phyloP scores from a whole-genome alignment of 306 rosid species.

The Corylus heterophylla region DNA sequence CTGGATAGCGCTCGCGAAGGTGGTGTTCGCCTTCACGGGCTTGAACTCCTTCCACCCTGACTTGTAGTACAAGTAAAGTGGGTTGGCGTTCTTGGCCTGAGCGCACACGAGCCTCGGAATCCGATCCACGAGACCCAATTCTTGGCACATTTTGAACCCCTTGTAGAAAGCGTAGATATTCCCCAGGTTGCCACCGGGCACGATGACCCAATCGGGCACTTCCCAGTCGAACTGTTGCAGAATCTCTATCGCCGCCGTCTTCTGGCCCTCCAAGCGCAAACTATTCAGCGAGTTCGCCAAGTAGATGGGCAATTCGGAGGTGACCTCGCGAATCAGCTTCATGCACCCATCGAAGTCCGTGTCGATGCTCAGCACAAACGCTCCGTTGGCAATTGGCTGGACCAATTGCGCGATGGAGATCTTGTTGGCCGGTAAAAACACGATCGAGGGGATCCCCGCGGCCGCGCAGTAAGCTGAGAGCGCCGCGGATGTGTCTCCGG shows the following conservation, averaged over 20 bases:
- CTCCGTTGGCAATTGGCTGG: slow-evolving; percentile 78
- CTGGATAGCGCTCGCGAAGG: slow-evolving; percentile 83
- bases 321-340: slow-evolving; percentile 77
- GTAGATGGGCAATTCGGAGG: slow-evolving; percentile 71
- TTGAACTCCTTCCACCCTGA: slow-evolving; percentile 63
- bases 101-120: slow-evolving; percentile 82
- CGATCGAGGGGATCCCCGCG: slow-evolving; percentile 79
- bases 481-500: slow-evolving; percentile 81
- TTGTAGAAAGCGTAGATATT: slow-evolving; percentile 83
- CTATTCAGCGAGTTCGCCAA: slow-evolving; percentile 79
- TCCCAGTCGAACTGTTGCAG: slow-evolving; percentile 84
- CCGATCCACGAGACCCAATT: slow-evolving; percentile 67
- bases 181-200: slow-evolving; percentile 80
- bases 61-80: slow-evolving; percentile 64
- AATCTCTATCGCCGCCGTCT: slow-evolving; percentile 82
- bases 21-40: slow-evolving; percentile 55
- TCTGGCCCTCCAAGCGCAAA: slow-evolving; percentile 77
- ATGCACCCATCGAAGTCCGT: slow-evolving; percentile 88
- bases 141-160: slow-evolving; percentile 82
- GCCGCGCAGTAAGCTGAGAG: slow-evolving; percentile 81
- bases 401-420: slow-evolving; percentile 80
- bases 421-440: slow-evolving; percentile 78
- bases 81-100: slow-evolving; percentile 82
- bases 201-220: slow-evolving; percentile 88
- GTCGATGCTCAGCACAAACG: slow-evolving; percentile 69